Percentiles rank a stretch among this genome's conserved stretches.
phyloP scores from a whole-genome alignment of 768 basidiomycete genomes.

The Serendipita sp. region DNA sequence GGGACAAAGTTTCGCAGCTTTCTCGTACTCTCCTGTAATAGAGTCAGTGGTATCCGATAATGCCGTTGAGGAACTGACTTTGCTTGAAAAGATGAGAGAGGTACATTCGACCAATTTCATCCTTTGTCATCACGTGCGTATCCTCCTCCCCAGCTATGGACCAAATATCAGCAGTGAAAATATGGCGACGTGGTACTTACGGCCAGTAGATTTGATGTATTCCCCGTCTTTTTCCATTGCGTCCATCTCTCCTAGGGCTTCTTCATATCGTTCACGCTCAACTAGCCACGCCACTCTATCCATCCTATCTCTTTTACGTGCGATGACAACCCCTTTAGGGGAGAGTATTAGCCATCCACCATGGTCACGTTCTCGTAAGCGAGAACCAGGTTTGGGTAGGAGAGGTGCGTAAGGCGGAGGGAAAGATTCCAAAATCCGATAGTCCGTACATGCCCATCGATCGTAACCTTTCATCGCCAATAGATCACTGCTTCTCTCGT shows the following conservation, averaged over 20 bases:
- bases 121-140: slow-evolving; percentile 31
- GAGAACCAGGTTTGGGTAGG: not conserved
- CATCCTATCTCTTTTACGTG: slow-evolving; percentile 69
- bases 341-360: slow-evolving; percentile 68
- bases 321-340: slow-evolving; percentile 74
- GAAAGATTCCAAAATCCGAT: slow-evolving; percentile 44
- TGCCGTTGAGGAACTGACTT: slow-evolving; percentile 31
- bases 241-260: slow-evolving; percentile 74
- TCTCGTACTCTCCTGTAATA: slow-evolving; percentile 41
- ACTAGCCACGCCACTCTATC: slow-evolving; percentile 92
- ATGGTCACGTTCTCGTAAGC: slow-evolving; percentile 19
- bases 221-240: slow-evolving; percentile 30
- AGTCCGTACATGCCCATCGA: slow-evolving; percentile 85
- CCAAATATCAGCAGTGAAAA: not conserved
- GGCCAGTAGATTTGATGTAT: not conserved
- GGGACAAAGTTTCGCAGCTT: slow-evolving; percentile 69
- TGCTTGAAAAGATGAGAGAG: slow-evolving; percentile 71
- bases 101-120: slow-evolving; percentile 70
- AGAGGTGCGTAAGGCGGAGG: slow-evolving; percentile 13
- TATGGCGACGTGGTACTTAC: not conserved
- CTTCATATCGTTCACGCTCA: slow-evolving; percentile 70
- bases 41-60: not conserved
- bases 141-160: slow-evolving; percentile 21
- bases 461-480: slow-evolving; percentile 65
- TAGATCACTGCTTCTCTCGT: slow-evolving; percentile 76